Percentiles rank a stretch among this genome's conserved stretches.
phyloP scores from a whole-genome alignment of 179 eudicot species.

The Beta corolliflora region DNA sequence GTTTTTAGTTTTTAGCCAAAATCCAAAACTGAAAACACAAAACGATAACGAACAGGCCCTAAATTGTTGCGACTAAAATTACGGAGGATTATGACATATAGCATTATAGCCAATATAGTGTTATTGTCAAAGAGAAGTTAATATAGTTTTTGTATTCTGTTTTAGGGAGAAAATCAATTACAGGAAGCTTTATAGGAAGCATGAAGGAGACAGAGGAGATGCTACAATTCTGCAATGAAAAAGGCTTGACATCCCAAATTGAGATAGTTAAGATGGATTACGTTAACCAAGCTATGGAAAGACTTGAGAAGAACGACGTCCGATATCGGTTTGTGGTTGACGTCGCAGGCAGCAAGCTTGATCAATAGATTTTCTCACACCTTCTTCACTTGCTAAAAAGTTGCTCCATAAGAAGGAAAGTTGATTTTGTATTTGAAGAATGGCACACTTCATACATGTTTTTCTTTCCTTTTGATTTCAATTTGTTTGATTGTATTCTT shows the following conservation, averaged over 20 bases:
- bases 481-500: neutral
- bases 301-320: slow-evolving; percentile 94
- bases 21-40: too few species aligned
- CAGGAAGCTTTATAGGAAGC: slow-evolving; percentile 92
- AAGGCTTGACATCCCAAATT: slow-evolving; percentile 60
- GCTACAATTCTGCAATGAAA: slow-evolving; percentile 79
- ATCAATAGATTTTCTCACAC: slow-evolving; percentile 2
- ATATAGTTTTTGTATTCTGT: neutral
- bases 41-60: too few species aligned
- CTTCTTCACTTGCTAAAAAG: neutral
- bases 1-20: too few species aligned
- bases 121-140: neutral
- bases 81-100: neutral
- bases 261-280: slow-evolving; percentile 92
- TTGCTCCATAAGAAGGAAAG: neutral
- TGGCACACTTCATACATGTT: neutral
- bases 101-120: too few species aligned
- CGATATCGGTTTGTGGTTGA: slow-evolving; percentile 89
- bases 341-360: slow-evolving; percentile 75
- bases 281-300: slow-evolving; percentile 74
- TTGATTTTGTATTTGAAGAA: neutral
- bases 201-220: slow-evolving; percentile 84
- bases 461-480: neutral
- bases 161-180: slow-evolving; percentile 78
- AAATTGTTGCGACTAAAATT: too few species aligned